Conservation (phyloP, 257 asterid genomes). For the Datura wrightii region DNA sequence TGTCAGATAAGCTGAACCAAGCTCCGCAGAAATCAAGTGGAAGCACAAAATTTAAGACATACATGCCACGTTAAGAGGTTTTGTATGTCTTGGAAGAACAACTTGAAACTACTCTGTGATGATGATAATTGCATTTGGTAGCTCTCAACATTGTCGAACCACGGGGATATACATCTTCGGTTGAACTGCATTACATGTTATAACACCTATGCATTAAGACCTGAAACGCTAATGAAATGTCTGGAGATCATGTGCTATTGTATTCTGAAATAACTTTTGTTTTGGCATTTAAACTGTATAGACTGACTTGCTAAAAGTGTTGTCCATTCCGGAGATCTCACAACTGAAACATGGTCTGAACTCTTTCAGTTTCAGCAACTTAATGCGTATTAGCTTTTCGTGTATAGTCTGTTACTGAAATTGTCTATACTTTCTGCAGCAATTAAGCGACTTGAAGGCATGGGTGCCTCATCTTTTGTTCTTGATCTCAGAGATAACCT, state of each 20-base stretch:
- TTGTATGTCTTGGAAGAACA: conserved; percentile 4
- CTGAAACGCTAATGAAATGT: not conserved
- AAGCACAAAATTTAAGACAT: conserved; percentile 1
- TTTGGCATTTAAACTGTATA: not conserved
- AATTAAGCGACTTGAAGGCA: conserved; percentile 81
- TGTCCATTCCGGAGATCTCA: not conserved
- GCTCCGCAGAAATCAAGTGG: not conserved
- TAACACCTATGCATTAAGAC: not conserved
- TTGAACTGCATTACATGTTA: conserved; percentile 20
- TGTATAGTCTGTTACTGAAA: not conserved
- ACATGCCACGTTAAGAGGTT: not conserved
- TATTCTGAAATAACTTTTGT: conserved; percentile 16
- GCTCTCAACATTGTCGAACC: not conserved
- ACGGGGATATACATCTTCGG: conserved; percentile 6
- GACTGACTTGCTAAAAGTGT: not conserved
- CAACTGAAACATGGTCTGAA: conserved; percentile 16
- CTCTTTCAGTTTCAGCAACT: conserved; percentile 13
- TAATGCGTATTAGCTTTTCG: not conserved
- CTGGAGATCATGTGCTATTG: not conserved
- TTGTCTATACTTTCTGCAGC: conserved; percentile 52
- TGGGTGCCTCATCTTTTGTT: conserved; percentile 88
- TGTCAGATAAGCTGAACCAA: conserved; percentile 11
- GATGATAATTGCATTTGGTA: conserved; percentile 19
- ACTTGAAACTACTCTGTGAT: not conserved
- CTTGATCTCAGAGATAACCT: conserved; percentile 99